A percentile compares a stretch with the other conserved stretches of the same genome.
Evolutionary conservation across 768 basidiomycete genomes (phyloP).

Genomic region (Cubamyces sp.): DNA sequence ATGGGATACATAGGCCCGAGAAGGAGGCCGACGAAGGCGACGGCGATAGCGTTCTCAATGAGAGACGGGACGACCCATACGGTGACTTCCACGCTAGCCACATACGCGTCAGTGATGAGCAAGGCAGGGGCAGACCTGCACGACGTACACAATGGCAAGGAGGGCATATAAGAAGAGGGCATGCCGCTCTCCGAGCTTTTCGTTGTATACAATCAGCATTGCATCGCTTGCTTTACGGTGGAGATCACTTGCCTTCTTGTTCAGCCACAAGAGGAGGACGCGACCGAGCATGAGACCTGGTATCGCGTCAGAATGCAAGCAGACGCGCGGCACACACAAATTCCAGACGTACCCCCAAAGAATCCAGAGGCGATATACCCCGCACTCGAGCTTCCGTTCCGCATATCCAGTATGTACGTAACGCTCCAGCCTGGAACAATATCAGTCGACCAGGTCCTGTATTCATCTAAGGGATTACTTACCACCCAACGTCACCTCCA

Average conservation of each 20-base stretch:
- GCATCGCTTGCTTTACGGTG: too few relatives aligned
- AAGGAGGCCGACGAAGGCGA: conserved; percentile 39
- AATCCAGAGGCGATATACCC: conserved; percentile 50
- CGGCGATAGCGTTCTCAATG: conserved; percentile 54
- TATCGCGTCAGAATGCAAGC: not conserved
- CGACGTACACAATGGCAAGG: conserved; percentile 31
- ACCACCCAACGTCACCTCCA: conserved; percentile 49
- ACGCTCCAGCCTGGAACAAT: conserved; percentile 45
- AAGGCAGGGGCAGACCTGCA: not conserved
- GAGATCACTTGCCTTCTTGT: conserved; percentile 24
- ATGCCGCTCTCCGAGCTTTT: conserved; percentile 30
- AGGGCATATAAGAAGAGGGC: conserved; percentile 33
- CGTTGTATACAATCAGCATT: not conserved
- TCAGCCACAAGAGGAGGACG: conserved; percentile 30
- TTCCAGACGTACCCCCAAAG: conserved; percentile 37
- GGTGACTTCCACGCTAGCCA: conserved; percentile 30
- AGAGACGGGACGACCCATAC: conserved; percentile 59
- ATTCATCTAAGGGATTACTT: not conserved
- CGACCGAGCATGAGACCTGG: conserved; percentile 34
- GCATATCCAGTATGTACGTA: conserved; percentile 45
- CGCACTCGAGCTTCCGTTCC: conserved; percentile 41
- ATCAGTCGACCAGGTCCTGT: too few relatives aligned
- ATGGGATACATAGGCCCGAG: conserved; percentile 59
- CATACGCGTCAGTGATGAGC: too few relatives aligned
- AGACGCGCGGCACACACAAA: too few relatives aligned